Percentiles rank a stretch among this genome's conserved stretches.
These are phyloP conservation scores for Aristolochia contorta DNA, from an alignment of 164 flowering plant species.

Conservation along the genomic window DNA sequence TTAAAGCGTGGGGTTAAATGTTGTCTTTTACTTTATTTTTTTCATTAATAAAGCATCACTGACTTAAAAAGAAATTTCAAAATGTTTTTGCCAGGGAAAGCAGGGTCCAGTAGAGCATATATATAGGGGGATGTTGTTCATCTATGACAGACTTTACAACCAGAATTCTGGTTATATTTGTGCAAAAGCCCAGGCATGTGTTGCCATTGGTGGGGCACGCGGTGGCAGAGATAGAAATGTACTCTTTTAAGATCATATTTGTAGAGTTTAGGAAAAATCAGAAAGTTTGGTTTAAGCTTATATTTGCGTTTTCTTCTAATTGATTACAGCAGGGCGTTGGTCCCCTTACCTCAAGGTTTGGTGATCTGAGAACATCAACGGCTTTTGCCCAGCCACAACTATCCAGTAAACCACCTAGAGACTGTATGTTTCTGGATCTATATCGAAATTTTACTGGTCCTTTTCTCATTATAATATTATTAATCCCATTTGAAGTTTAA, in stretches of 20 bases:
- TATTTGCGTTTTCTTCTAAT: background rate
- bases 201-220: conserved; percentile 79
- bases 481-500: too few relatives aligned
- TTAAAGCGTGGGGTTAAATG: too few relatives aligned
- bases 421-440: conserved; percentile 36
- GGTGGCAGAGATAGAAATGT: conserved; percentile 67
- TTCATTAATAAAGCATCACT: too few relatives aligned
- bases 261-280: background rate
- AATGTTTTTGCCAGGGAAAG: conserved; percentile 48
- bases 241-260: conserved; percentile 9
- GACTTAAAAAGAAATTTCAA: too few relatives aligned
- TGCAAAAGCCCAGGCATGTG: conserved; percentile 72
- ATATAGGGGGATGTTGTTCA: conserved; percentile 67
- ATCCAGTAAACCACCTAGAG: conserved; percentile 57
- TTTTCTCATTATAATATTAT: too few relatives aligned
- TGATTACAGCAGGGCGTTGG: conserved; percentile 35
- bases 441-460: background rate
- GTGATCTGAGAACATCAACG: conserved; percentile 43
- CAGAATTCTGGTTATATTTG: conserved; percentile 99
- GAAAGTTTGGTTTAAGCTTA: background rate
- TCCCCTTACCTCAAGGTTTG: conserved; percentile 43
- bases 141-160: conserved; percentile 88
- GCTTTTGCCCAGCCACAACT: conserved; percentile 37
- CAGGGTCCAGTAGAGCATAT: conserved; percentile 98
- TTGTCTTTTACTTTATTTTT: background rate